These are phyloP conservation scores for Fistulinella prunicolor DNA, from an alignment of 768 basidiomycete species.

Conservation along the genomic window DNA sequence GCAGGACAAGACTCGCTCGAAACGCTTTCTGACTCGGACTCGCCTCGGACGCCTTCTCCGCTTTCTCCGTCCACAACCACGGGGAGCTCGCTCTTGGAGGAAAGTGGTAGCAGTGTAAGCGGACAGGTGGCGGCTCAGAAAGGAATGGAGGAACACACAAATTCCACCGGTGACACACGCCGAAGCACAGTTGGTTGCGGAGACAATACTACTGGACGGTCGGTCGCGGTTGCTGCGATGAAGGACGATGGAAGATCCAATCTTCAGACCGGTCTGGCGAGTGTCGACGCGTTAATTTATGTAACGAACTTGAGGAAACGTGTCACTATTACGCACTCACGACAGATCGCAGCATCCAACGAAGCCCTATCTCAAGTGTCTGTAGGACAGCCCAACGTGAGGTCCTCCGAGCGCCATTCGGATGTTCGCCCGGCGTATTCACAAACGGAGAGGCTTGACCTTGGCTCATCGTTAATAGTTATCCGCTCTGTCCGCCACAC, in stretches of 20 bases:
- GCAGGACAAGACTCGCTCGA: neutral
- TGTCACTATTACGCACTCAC: neutral
- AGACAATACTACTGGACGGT: neutral
- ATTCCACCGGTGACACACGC: neutral
- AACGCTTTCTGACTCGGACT: neutral
- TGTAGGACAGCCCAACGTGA: neutral
- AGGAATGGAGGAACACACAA: neutral
- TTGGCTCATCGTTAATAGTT: no score
- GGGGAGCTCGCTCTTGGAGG: neutral
- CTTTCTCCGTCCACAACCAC: neutral
- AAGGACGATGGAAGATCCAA: neutral
- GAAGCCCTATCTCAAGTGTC: neutral
- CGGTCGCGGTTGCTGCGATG: no score
- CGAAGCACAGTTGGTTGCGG: neutral
- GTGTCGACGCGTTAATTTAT: neutral
- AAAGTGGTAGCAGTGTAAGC: neutral
- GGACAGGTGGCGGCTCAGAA: neutral
- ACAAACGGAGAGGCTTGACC: no score
- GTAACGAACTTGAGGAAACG: neutral
- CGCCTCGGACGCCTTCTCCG: slow-evolving; percentile 4
- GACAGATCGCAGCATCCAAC: neutral
- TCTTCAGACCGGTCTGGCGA: neutral
- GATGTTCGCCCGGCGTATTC: no score
- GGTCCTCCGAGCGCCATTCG: neutral
- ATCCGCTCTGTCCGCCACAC: no score